A percentile compares a stretch with the other conserved stretches of the same genome.
Conservation (phyloP, 2,329 filamentous ascomycete species). For the Aspergillus uvarum region DNA sequence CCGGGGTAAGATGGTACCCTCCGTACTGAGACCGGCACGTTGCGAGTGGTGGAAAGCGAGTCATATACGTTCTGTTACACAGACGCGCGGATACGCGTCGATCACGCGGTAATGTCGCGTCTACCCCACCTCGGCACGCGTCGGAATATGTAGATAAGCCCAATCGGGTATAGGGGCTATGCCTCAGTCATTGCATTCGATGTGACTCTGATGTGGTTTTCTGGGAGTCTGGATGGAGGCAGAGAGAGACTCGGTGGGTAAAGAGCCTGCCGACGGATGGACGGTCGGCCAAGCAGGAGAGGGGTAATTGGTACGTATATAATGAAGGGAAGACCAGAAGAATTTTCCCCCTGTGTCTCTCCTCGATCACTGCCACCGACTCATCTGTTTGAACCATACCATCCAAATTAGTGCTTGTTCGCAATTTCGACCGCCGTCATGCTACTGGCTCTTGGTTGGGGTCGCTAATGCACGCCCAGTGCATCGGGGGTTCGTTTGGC, state of each 20-base stretch:
- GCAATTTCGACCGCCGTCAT: not conserved
- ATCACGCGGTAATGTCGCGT: constrained; percentile 21
- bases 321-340: not conserved
- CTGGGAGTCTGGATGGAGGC: no score
- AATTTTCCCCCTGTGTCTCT: not conserved
- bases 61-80: constrained; percentile 19
- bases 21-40: not conserved
- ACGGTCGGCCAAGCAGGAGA: not conserved
- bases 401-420: not conserved
- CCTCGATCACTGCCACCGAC: not conserved
- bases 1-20: not conserved
- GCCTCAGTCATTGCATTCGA: no score
- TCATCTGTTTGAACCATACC: not conserved
- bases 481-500: constrained; percentile 16
- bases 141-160: constrained; percentile 8
- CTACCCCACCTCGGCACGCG: constrained; percentile 21
- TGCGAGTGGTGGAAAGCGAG: not conserved
- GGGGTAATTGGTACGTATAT: not conserved
- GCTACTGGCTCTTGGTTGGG: constrained; percentile 8
- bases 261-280: not conserved
- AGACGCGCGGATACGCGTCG: constrained; percentile 22
- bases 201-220: no score
- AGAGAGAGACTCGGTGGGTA: not conserved
- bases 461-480: constrained; percentile 24
- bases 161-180: no score